Conservation (phyloP, 106 monocot genomes). For the Allium cepa region DNA sequence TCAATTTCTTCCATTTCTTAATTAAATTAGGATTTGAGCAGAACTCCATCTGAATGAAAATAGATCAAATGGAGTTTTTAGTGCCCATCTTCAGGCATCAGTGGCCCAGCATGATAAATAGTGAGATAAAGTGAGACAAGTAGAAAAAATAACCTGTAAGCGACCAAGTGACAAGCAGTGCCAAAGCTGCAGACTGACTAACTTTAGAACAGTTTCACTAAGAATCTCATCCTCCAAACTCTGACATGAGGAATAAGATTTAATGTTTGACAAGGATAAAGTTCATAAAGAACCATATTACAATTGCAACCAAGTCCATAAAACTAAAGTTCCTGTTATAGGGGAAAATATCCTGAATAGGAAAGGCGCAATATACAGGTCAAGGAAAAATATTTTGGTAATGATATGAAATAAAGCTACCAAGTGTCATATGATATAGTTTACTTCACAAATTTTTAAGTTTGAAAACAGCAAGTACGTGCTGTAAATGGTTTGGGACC, state of each 20-base stretch:
- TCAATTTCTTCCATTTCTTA: slow-evolving; percentile 93
- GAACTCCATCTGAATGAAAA: slow-evolving; percentile 68
- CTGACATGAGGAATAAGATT: slow-evolving; percentile 18
- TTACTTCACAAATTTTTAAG: no score
- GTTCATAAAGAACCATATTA: neutral
- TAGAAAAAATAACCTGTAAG: slow-evolving; percentile 51
- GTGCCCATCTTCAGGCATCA: no score
- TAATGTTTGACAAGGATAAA: neutral
- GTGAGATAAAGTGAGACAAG: neutral
- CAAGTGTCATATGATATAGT: no score
- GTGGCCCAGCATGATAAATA: no score
- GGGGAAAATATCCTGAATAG: no score
- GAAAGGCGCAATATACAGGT: no score
- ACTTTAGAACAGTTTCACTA: slow-evolving; percentile 87
- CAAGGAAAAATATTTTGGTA: no score
- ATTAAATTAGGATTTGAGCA: slow-evolving; percentile 88
- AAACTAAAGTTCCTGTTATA: no score
- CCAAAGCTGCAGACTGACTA: slow-evolving; percentile 91
- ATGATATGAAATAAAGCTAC: no score
- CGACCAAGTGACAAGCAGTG: slow-evolving; percentile 77
- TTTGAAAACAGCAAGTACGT: no score
- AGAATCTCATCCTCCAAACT: slow-evolving; percentile 98
- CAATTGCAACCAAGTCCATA: neutral
- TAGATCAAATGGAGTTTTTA: no score
- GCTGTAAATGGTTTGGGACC: no score